These are phyloP conservation scores for Arthroderma sp. DNA, from an alignment of 2,329 filamentous ascomycete species.

Conservation along the genomic window DNA sequence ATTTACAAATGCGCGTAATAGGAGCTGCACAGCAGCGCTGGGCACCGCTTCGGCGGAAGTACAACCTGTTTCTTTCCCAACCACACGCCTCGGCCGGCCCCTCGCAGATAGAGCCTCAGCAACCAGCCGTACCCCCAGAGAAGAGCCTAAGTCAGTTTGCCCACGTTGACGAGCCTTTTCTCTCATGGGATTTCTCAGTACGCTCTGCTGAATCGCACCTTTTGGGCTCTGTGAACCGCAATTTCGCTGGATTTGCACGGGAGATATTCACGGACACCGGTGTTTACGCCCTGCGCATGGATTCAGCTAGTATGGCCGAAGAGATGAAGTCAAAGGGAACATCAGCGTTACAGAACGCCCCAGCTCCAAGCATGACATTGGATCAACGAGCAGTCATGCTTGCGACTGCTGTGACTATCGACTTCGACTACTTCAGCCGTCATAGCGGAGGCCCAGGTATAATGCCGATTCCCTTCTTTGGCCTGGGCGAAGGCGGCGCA, in stretches of 20 bases:
- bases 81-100: slow-evolving; percentile 29
- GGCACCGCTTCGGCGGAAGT: slow-evolving; percentile 51
- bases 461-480: slow-evolving; percentile 42
- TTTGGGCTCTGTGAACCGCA: slow-evolving; percentile 52
- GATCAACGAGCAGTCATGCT: slow-evolving; percentile 56
- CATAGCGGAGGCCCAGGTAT: slow-evolving; percentile 40
- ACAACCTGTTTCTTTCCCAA: slow-evolving; percentile 51
- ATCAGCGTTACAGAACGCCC: slow-evolving; percentile 16
- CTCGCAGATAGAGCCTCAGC: slow-evolving; percentile 36
- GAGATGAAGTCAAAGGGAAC: slow-evolving; percentile 31
- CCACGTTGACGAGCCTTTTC: slow-evolving; percentile 49
- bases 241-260: slow-evolving; percentile 50
- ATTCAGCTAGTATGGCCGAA: slow-evolving; percentile 39
- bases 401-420: slow-evolving; percentile 52
- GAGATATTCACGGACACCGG: slow-evolving; percentile 57
- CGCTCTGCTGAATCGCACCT: slow-evolving; percentile 39
- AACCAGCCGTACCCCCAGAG: slow-evolving; percentile 29
- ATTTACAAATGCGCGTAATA: slow-evolving; percentile 50
- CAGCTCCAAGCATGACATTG: slow-evolving; percentile 45
- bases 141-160: slow-evolving; percentile 49
- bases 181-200: slow-evolving; percentile 55
- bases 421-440: slow-evolving; percentile 57
- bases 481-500: slow-evolving; percentile 33
- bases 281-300: slow-evolving; percentile 53
- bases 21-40: slow-evolving; percentile 53